Base-by-base conservation (phyloP, 164 flowering plant species). In the Stephania cephalantha region DNA sequence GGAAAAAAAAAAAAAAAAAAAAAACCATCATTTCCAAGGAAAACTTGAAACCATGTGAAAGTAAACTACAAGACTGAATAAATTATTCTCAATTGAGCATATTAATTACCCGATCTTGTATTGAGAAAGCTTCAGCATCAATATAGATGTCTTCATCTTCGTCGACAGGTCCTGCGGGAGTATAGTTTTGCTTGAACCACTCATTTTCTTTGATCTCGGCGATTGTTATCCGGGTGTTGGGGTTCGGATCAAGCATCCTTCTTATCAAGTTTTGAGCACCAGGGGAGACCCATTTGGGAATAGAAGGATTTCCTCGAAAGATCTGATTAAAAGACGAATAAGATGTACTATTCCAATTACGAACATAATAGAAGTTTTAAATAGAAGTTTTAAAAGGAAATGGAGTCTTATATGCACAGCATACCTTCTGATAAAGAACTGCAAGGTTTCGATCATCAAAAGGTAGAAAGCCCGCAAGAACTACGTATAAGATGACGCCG, bases 371-470 rank as follows among this genome's bases (percentile, higher is more conserved):
- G 8, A 9, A 48, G 53, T 9, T 48, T 48, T 48, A 9, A 12
- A 48, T 48, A 48, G 25, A 25, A 25, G 25, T 25, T 25, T 25
- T 25, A 50, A 50, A 15, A 50, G 55, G 55, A 50, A 50, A 15
- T 50, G 55, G 55, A 3, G 15, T 9, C 15, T 50, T 2, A 50
- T 50, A 35, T 4, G 42, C 42, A 35, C 15, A 50, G 9, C 0
- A 15, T 84, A 95, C 98, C 99, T 90, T 95, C 69, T 95, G 98
- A 80, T 90, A 95, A 8, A 95, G 96, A 75, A 93, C 96, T 2
- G 89, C 96, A 63, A 95, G 91, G 74, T 95, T 95, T 76, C 91
- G 81, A 78, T 95, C 98, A 76, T 95, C 96, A 68, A 95, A 95
- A 53, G 99, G 98, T 46, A 95, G 98, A 78, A 77, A 85, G 10